Evolutionary conservation across 306 rosid genomes (phyloP), one percentile per base, ranked within the genome.

Genomic region (Cicer chorassanicum): DNA sequence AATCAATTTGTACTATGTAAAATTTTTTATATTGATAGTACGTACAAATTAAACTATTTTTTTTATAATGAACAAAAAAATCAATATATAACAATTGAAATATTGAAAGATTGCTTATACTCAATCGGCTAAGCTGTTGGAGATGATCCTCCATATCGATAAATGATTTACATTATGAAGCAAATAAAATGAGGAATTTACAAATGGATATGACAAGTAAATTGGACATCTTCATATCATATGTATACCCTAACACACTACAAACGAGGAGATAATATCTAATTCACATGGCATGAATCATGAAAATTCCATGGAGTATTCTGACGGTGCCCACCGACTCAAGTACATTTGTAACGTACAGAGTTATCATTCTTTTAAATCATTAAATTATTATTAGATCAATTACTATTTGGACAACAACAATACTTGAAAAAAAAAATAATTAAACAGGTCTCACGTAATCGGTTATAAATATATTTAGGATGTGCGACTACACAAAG

Each of bases 231-330:
- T 10, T 39, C 44, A 40, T 75, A 61, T 75, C 12, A 65, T 15
- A 46, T 18, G 36, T 38, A 68, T 19, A 13, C 45, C 69, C 75
- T 13, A 60, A 55, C 65, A 51, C 64, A 65, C 61, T 13, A 14
- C 18, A 29, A 50, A 34, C 14, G 24, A 57, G 0, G 34, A 54
- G 13, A 44, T 50, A 29, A 8, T 72, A 73, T 65, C 79, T 19
- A 56, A 39, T 46, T 65, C 83, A 80, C 83, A 62, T 80, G 83
- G 14, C 55, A 70, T 6, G 65, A 68, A 77, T 77, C 76, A 44
- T 77, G 21, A 29, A 66, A 76, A 67, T 9, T 34, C n/a, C 42
- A 38, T 6, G 74, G 11, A 44, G 54, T 53, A 3, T 68, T 44
- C 41, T 24, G 74, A 42, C 80, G 74, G 75, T 77, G 75, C 76